A percentile compares a stretch with the other conserved stretches of the same genome.
These are phyloP conservation scores for Polymyxa betae DNA, from an alignment of 208 protist species.

Conservation along the genomic window DNA sequence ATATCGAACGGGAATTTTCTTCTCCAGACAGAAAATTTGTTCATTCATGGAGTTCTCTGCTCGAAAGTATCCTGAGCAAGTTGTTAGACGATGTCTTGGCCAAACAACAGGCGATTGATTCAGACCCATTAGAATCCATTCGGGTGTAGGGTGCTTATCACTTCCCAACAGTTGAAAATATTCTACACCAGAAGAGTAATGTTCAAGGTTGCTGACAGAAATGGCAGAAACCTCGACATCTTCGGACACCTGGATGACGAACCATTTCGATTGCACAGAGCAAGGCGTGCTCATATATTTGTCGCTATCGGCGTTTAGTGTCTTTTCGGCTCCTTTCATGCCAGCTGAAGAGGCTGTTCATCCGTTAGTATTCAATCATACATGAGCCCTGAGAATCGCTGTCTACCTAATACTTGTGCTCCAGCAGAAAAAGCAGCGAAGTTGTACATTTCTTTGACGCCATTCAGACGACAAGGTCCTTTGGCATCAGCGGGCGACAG, in stretches of 20 bases:
- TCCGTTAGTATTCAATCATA: not conserved
- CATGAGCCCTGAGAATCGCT: not conserved
- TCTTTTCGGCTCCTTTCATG: constrained; percentile 18
- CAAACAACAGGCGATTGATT: not conserved
- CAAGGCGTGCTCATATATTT: constrained; percentile 16
- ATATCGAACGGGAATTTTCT: not conserved
- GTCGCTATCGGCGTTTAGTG: not conserved
- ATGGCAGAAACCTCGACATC: not conserved
- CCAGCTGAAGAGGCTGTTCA: not conserved
- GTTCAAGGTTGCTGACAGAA: not conserved
- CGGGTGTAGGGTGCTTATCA: not conserved
- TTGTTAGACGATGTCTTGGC: not conserved
- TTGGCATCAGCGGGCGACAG: not conserved
- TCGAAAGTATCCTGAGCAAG: not conserved
- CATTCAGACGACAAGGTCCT: not conserved
- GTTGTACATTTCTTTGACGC: not conserved
- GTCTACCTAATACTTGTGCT: not conserved
- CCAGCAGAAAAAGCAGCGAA: constrained; percentile 5
- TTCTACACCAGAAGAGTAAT: constrained; percentile 38
- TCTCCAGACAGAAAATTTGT: not conserved
- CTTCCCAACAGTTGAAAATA: constrained; percentile 33
- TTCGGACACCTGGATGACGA: constrained; percentile 41
- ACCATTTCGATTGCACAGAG: constrained; percentile 40
- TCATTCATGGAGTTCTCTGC: constrained; percentile 20
- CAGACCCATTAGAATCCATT: constrained; percentile 21